Percentiles rank a stretch among this genome's conserved stretches.
Conservation (phyloP, 371 early-diverging fungal species). For the Dichotomocladium elegans region DNA sequence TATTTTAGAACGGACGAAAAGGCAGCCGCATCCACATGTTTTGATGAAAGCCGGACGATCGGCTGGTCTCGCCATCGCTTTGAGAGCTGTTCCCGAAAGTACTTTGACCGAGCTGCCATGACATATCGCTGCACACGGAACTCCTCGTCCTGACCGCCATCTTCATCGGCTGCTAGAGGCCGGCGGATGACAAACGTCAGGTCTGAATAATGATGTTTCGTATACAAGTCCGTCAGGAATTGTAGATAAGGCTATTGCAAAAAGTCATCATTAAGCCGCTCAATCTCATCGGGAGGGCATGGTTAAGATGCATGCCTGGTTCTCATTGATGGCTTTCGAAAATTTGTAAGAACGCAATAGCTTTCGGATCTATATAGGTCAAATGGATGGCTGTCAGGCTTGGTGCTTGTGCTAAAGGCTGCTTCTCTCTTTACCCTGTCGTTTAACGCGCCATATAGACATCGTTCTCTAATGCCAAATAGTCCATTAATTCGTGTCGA, state of each 20-base stretch:
- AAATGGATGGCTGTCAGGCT: no score
- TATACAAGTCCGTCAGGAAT: slow-evolving; percentile 23
- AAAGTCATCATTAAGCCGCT: no score
- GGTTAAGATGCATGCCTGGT: slow-evolving; percentile 9
- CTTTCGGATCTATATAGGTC: slow-evolving; percentile 17
- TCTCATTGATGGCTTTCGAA: slow-evolving; percentile 35
- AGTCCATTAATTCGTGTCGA: neutral
- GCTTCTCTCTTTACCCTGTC: slow-evolving; percentile 2
- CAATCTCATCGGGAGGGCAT: neutral
- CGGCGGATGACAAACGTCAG: slow-evolving; percentile 23
- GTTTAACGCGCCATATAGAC: slow-evolving; percentile 36
- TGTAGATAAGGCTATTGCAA: slow-evolving; percentile 27
- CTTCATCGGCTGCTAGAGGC: neutral
- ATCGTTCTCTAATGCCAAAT: slow-evolving; percentile 25
- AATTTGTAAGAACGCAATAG: slow-evolving; percentile 34
- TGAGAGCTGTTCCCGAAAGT: slow-evolving; percentile 19
- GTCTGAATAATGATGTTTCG: slow-evolving; percentile 22
- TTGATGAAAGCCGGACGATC: slow-evolving; percentile 13
- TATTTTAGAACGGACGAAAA: slow-evolving; percentile 29
- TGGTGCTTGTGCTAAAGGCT: neutral
- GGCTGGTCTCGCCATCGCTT: slow-evolving; percentile 16
- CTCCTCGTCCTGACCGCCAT: slow-evolving; percentile 3
- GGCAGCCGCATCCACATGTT: slow-evolving; percentile 21
- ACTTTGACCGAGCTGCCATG: slow-evolving; percentile 24
- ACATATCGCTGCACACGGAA: slow-evolving; percentile 33